Evolutionary conservation across 2,329 filamentous ascomycete species (phyloP), one percentile per base, ranked within the genome.

Genomic region (Aspergillus candidus): DNA sequence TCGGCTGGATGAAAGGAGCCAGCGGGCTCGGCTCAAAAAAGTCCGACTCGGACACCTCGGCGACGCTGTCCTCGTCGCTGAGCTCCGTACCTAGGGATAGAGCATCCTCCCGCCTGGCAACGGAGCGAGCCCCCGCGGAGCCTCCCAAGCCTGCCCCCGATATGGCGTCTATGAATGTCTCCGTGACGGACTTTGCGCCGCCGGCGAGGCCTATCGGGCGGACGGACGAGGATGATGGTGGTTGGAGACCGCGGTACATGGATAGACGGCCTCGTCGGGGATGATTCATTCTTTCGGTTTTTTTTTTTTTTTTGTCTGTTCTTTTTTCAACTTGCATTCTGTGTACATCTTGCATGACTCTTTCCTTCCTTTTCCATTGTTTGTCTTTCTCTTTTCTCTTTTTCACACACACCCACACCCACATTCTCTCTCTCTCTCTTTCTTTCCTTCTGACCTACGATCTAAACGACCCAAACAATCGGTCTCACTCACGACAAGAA

Each of bases 1-100:
- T 68, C 32, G 59, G 63, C n/a, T 70, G 67, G 67, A 65, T 70
- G 54, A 69, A 68, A 48, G 55, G 60, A 2, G 52, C 55, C 31
- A 50, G 53, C 33, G 52, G 55, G 1, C 56, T 60, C 32, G 55
- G 55, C 13, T 55, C 53, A 7, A 58, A 53, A 38, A 56, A 51
- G 35, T 44, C 55, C 3, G 53, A 52, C 10, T 36, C 42, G 11
- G 53, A 43, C 34, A 49, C 39, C 10, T 44, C 39, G 4, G 32
- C 32, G 15, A 40, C 22, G 22, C 22, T 37, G 32, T 32, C 41
- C 30, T 34, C 38, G 14, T 38, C 10, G 41, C 11, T 6, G 40
- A 35, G n/a, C 36, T 4, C 22, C 22, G 22, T 38, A 8, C 49
- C 47, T 15, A 54, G 56, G 27, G 39, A 50, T 1, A 53, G 48